phyloP scores from a whole-genome alignment of 805 yeast genomes.

The Brettanomyces custersianus region DNA sequence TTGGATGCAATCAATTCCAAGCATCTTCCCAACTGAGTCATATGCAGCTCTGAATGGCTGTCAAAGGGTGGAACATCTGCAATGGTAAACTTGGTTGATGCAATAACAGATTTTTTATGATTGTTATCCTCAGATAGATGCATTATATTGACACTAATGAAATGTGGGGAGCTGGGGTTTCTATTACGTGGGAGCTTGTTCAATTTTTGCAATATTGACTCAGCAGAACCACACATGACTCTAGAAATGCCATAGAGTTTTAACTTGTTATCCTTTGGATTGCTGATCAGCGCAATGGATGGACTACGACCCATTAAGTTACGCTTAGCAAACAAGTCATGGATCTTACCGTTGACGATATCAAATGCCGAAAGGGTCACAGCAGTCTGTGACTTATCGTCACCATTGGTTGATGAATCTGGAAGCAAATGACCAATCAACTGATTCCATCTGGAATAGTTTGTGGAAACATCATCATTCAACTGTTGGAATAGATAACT shows the following conservation, averaged over 20 bases:
- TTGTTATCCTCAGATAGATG: no score
- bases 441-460: conserved; percentile 2
- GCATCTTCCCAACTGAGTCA: conserved; percentile 43
- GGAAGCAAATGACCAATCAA: background rate
- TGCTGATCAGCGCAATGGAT: conserved; percentile 31
- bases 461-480: conserved; percentile 3
- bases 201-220: background rate
- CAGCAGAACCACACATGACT: conserved; percentile 20
- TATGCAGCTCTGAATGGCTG: conserved; percentile 36
- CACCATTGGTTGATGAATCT: background rate
- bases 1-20: conserved; percentile 31
- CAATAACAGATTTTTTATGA: background rate
- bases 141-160: no score
- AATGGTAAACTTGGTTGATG: conserved; percentile 30
- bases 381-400: no score
- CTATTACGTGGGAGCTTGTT: background rate
- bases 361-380: conserved; percentile 46
- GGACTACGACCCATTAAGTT: conserved; percentile 11
- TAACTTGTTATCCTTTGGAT: conserved; percentile 33
- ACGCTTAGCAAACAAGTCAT: conserved; percentile 24
- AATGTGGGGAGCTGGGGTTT: no score
- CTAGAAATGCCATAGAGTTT: conserved; percentile 36
- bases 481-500: conserved; percentile 15
- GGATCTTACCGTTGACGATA: conserved; percentile 37
- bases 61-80: conserved; percentile 48